Evolutionary conservation across 2,329 filamentous ascomycete species (phyloP).

Genomic region (Aureobasidium mangrovei): DNA sequence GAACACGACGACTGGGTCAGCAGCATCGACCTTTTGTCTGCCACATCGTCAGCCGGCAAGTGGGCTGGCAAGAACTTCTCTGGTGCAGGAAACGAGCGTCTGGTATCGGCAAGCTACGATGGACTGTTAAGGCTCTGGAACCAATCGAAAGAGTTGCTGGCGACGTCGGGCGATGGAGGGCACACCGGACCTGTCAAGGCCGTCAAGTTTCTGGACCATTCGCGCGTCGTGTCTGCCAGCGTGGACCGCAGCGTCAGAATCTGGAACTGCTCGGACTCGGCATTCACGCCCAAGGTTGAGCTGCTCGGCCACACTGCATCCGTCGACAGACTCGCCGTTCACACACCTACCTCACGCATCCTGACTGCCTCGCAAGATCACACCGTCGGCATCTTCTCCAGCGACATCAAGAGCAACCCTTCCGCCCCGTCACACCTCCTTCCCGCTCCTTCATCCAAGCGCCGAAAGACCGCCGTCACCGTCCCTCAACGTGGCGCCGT

Average conservation of each 20-base stretch:
- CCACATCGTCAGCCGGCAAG: slow-evolving; percentile 50
- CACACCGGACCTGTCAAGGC: slow-evolving; percentile 70
- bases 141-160: slow-evolving; percentile 73
- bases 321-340: slow-evolving; percentile 66
- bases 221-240: slow-evolving; percentile 71
- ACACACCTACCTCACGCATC: slow-evolving; percentile 64
- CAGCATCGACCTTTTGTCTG: slow-evolving; percentile 70
- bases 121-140: slow-evolving; percentile 85
- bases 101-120: slow-evolving; percentile 91
- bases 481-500: slow-evolving; percentile 68
- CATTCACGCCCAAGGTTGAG: slow-evolving; percentile 65
- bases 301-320: slow-evolving; percentile 72
- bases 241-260: slow-evolving; percentile 78
- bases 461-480: slow-evolving; percentile 55
- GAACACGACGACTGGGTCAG: slow-evolving; percentile 98
- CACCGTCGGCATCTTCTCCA: slow-evolving; percentile 80
- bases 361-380: slow-evolving; percentile 81
- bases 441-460: slow-evolving; percentile 59
- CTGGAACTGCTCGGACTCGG: slow-evolving; percentile 76
- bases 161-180: slow-evolving; percentile 64
- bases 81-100: slow-evolving; percentile 53
- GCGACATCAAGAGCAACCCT: slow-evolving; percentile 66
- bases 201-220: slow-evolving; percentile 72
- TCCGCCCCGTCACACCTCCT: slow-evolving; percentile 61
- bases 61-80: slow-evolving; percentile 46